Evolutionary conservation across 495 filamentous ascomycete genomes (phyloP).

Genomic region (Aspergillus cristatus): DNA sequence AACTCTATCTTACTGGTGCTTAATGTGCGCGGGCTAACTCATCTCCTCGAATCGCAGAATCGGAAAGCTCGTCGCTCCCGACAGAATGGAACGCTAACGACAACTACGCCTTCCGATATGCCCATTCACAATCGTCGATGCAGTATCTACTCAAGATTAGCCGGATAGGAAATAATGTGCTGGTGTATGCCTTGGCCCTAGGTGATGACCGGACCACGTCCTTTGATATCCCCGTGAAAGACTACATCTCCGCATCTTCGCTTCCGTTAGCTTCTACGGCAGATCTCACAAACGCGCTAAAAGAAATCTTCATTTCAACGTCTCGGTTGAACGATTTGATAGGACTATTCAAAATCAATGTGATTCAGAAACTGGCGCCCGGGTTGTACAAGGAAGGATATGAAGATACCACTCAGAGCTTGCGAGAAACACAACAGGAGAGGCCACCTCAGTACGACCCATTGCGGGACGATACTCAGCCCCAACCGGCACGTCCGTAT

Average conservation of each 20-base stretch:
- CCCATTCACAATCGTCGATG: slow-evolving; percentile 81
- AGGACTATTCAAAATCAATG: slow-evolving; percentile 56
- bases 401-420: slow-evolving; percentile 40
- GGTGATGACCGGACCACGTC: slow-evolving; percentile 73
- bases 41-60: slow-evolving; percentile 27
- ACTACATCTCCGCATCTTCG: slow-evolving; percentile 61
- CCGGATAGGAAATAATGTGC: slow-evolving; percentile 73
- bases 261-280: slow-evolving; percentile 41
- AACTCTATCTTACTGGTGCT: neutral
- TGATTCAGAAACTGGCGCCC: slow-evolving; percentile 74
- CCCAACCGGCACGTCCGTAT: slow-evolving; percentile 51
- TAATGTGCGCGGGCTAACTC: slow-evolving; percentile 3
- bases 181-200: slow-evolving; percentile 68
- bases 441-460: slow-evolving; percentile 37
- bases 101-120: slow-evolving; percentile 74
- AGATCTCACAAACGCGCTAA: slow-evolving; percentile 39
- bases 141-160: slow-evolving; percentile 73
- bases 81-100: slow-evolving; percentile 67
- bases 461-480: slow-evolving; percentile 41
- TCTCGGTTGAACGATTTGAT: slow-evolving; percentile 60
- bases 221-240: slow-evolving; percentile 64
- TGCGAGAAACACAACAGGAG: slow-evolving; percentile 22
- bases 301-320: slow-evolving; percentile 63
- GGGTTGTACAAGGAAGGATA: slow-evolving; percentile 68
- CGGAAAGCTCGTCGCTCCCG: slow-evolving; percentile 53